A percentile compares a stretch with the other conserved stretches of the same genome.
Evolutionary conservation across 306 rosid genomes (phyloP).

Genomic region (Betula pendula): DNA sequence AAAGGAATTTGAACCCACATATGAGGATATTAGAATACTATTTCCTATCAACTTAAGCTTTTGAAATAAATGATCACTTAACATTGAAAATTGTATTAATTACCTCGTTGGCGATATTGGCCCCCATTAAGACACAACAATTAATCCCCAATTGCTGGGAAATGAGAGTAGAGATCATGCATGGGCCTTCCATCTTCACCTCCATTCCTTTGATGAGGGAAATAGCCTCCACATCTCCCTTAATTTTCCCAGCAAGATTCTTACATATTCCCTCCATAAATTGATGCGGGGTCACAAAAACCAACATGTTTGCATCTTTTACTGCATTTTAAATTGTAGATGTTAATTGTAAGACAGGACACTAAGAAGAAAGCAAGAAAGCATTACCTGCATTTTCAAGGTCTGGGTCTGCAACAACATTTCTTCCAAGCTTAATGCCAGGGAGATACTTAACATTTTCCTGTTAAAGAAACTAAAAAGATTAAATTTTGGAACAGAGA

Average conservation of each 20-base stretch:
- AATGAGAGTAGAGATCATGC: constrained; percentile 86
- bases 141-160: constrained; percentile 62
- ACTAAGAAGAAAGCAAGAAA: constrained; percentile 9
- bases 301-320: constrained; percentile 83
- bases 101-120: constrained; percentile 92
- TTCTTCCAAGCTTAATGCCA: constrained; percentile 81
- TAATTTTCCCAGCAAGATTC: constrained; percentile 64
- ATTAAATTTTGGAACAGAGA: constrained; percentile 9
- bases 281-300: constrained; percentile 92
- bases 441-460: constrained; percentile 93
- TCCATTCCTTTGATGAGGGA: constrained; percentile 97
- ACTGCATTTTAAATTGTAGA: constrained; percentile 43
- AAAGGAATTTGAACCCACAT: too few relatives aligned
- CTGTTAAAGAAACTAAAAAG: constrained; percentile 36
- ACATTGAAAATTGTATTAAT: not conserved
- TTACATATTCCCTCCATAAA: constrained; percentile 89
- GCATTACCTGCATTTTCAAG: constrained; percentile 69
- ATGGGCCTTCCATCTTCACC: constrained; percentile 92
- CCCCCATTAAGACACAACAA: constrained; percentile 93
- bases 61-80: too few relatives aligned
- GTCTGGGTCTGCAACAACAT: constrained; percentile 85
- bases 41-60: too few relatives aligned
- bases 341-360: not conserved
- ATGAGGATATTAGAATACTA: too few relatives aligned
- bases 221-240: constrained; percentile 65